A percentile compares a stretch with the other conserved stretches of the same genome.
These are phyloP conservation scores for Penicillium goetzii DNA, from an alignment of 495 filamentous ascomycete species.

Conservation along the genomic window DNA sequence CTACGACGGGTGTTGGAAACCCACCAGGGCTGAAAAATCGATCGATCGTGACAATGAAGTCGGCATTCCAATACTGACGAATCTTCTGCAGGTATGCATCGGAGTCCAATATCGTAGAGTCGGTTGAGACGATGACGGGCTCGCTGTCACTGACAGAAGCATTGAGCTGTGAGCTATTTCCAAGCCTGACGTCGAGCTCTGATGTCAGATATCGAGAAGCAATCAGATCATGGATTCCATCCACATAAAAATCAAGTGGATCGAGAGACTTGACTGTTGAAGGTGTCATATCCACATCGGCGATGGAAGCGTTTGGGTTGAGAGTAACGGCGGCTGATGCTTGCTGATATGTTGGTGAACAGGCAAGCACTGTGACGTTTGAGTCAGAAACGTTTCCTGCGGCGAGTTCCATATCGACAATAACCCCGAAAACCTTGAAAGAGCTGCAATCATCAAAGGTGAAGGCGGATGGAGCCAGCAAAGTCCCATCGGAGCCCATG, in stretches of 20 bases:
- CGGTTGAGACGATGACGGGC: background rate
- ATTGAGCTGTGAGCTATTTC: background rate
- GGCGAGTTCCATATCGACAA: conserved; percentile 18
- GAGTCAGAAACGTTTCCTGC: conserved; percentile 13
- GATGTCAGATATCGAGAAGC: conserved; percentile 3
- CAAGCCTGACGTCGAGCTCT: background rate
- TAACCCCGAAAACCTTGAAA: conserved; percentile 17
- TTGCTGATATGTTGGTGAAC: conserved; percentile 18
- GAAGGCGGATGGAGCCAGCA: conserved; percentile 9
- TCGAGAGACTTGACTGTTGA: conserved; percentile 3
- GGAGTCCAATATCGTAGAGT: background rate
- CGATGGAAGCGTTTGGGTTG: conserved; percentile 14
- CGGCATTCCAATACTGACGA: conserved; percentile 24
- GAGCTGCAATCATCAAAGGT: conserved; percentile 17
- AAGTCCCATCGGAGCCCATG: background rate
- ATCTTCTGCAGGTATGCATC: conserved; percentile 17
- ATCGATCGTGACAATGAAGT: conserved; percentile 24
- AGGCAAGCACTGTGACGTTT: conserved; percentile 25
- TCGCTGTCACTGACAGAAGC: background rate
- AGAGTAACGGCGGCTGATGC: conserved; percentile 21
- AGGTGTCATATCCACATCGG: background rate
- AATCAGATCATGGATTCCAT: conserved; percentile 12
- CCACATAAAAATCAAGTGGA: background rate
- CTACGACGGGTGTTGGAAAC: background rate
- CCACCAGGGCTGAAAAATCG: conserved; percentile 25